phyloP scores from a whole-genome alignment of 768 basidiomycete species.

The Krasilnikovozyma curviuscula region DNA sequence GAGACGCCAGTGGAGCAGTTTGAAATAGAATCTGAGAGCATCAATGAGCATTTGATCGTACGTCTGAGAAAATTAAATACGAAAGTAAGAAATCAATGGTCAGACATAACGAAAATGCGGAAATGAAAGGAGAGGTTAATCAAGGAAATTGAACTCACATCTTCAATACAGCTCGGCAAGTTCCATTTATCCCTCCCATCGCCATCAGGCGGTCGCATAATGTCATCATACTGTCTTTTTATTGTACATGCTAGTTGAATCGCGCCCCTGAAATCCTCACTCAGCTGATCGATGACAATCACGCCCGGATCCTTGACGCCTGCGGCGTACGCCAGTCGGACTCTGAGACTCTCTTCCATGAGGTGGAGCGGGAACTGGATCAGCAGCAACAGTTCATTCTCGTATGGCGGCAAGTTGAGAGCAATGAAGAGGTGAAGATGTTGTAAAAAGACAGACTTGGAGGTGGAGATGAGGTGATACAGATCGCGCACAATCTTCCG shows the following conservation, averaged over 20 bases:
- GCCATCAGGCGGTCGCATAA: no score
- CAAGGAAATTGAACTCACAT: no score
- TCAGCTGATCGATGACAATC: conserved; percentile 13
- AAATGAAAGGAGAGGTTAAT: no score
- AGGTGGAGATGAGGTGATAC: conserved; percentile 62
- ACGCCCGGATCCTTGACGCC: conserved; percentile 11
- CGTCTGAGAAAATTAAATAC: no score
- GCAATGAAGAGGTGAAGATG: conserved; percentile 54
- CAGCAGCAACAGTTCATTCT: conserved; percentile 67
- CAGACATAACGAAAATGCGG: no score
- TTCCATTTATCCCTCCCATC: conserved; percentile 86
- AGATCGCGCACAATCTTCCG: conserved; percentile 51
- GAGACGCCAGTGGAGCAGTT: conserved; percentile 82
- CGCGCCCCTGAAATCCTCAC: conserved; percentile 9
- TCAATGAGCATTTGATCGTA: conserved; percentile 80
- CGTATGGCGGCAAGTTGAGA: conserved; percentile 76
- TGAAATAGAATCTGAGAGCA: conserved; percentile 75
- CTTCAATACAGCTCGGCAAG: conserved; percentile 67
- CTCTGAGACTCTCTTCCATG: conserved; percentile 71
- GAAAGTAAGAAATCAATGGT: no score
- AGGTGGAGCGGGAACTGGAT: conserved; percentile 94
- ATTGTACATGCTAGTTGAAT: conserved; percentile 12
- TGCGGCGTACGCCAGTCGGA: conserved; percentile 45
- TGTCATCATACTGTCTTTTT: conserved; percentile 11
- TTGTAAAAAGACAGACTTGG: conserved; percentile 69